Evolutionary conservation across 371 early-diverging fungal genomes (phyloP).

Genomic region (Mortierella polycephala): DNA sequence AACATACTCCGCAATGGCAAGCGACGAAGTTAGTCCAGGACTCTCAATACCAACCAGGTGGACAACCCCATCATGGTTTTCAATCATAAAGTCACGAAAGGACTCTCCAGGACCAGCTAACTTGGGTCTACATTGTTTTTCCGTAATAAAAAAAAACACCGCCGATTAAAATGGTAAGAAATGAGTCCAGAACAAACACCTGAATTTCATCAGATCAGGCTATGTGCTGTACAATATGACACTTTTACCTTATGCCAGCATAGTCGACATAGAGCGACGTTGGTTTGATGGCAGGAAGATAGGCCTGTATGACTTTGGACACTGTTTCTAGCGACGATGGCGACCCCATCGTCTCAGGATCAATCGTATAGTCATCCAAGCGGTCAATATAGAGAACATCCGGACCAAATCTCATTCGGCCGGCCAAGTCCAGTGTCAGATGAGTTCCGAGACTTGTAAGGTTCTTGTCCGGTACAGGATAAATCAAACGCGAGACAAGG

Average conservation of each 20-base stretch:
- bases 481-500: slow-evolving; percentile 75
- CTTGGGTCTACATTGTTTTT: slow-evolving; percentile 73
- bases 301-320: slow-evolving; percentile 59
- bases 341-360: slow-evolving; percentile 57
- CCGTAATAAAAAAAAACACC: too few relatives aligned
- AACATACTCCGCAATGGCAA: slow-evolving; percentile 86
- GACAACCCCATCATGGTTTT: slow-evolving; percentile 75
- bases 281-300: slow-evolving; percentile 68
- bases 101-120: slow-evolving; percentile 77
- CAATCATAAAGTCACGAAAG: slow-evolving; percentile 83
- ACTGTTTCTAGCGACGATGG: slow-evolving; percentile 62
- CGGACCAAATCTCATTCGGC: slow-evolving; percentile 85
- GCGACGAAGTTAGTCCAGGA: slow-evolving; percentile 87
- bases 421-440: slow-evolving; percentile 84
- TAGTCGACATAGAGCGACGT: slow-evolving; percentile 78
- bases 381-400: slow-evolving; percentile 73
- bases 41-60: slow-evolving; percentile 90
- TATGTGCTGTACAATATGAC: background rate
- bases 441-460: slow-evolving; percentile 84
- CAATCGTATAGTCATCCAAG: slow-evolving; percentile 69
- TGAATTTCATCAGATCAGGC: background rate
- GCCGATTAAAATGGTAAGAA: background rate
- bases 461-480: slow-evolving; percentile 85
- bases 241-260: slow-evolving; percentile 77
- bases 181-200: background rate